Base-by-base conservation (phyloP, 2,329 filamentous ascomycete species). In the Colletotrichum plurivorum region DNA sequence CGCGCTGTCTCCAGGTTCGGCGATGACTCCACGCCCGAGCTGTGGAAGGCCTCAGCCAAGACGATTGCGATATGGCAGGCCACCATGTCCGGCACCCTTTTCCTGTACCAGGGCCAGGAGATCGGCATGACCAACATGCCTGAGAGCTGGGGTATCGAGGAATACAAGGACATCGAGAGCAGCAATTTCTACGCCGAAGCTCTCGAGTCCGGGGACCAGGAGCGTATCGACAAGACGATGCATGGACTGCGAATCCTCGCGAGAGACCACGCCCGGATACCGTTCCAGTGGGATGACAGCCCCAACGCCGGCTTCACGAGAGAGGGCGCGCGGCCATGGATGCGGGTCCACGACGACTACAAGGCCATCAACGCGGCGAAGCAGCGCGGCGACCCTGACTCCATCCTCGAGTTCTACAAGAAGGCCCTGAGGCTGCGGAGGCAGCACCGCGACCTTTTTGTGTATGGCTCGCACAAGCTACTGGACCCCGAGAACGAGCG, bases 301-400 rank as follows among this genome's bases (percentile, higher is more conserved):
- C 78, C 84, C 0, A 85, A 92, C 69, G 88, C 88, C 0, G 91
- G 92, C 0, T 93, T 94, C 77, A 87, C 88, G 0, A 73, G 74
- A 15, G 71, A 66, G 0, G 71, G 65, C 0, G 75, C 75, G 0
- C 84, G 83, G 71, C 89, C 91, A 0, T 93, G 91, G 91, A 93
- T 93, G 88, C 83, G 87, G 2, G 85, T 90, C 1, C 89, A 92
- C 72, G 87, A 91, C 20, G 82, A 86, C 36, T 90, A 88, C 73
- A 73, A 73, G 2, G 74, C 79, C 2, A 83, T 90, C 74, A 93
- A 93, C 67, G 89, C 86, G 2, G 82, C 81, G 0, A 76, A 75
- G 2, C 87, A 90, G 73, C 70, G 73, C 2, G 70, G 73, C 0
- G 84, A 88, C n/a, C 74, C 74, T 0, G 75, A 82, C 1, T 87